Percentiles rank a stretch among this genome's conserved stretches.
Conservation (phyloP, 2,329 filamentous ascomycete species). For the Fusarium austroafricanum region DNA sequence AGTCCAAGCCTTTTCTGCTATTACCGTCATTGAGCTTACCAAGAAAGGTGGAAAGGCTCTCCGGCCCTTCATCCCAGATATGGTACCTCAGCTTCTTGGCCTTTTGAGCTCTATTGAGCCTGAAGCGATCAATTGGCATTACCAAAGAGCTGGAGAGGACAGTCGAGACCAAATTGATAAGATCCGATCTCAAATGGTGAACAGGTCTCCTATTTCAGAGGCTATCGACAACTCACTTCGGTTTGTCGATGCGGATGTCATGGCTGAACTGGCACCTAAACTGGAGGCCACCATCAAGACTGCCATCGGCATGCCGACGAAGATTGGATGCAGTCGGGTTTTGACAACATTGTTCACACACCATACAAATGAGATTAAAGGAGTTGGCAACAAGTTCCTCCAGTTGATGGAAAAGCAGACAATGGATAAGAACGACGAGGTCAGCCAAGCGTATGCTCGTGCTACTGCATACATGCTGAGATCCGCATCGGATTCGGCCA, state of each 20-base stretch:
- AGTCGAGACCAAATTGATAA: slow-evolving; percentile 93
- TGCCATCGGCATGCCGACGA: slow-evolving; percentile 91
- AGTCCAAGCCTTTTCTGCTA: slow-evolving; percentile 84
- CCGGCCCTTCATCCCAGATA: slow-evolving; percentile 81
- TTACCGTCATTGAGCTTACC: slow-evolving; percentile 86
- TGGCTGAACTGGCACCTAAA: slow-evolving; percentile 76
- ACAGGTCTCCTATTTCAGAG: slow-evolving; percentile 89
- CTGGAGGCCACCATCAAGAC: slow-evolving; percentile 85
- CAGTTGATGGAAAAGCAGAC: slow-evolving; percentile 83
- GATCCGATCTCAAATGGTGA: slow-evolving; percentile 82
- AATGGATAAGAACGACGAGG: slow-evolving; percentile 92
- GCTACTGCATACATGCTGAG: slow-evolving; percentile 87
- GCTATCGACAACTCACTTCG: slow-evolving; percentile 91
- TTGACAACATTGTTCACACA: slow-evolving; percentile 87
- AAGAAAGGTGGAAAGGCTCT: slow-evolving; percentile 87
- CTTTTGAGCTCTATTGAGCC: slow-evolving; percentile 90
- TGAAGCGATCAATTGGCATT: slow-evolving; percentile 90
- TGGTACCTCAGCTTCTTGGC: slow-evolving; percentile 83
- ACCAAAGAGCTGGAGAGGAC: slow-evolving; percentile 88
- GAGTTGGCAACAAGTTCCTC: slow-evolving; percentile 80
- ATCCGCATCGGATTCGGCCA: slow-evolving; percentile 61
- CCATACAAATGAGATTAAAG: slow-evolving; percentile 78
- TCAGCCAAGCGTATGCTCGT: slow-evolving; percentile 87
- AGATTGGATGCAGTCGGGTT: slow-evolving; percentile 89
- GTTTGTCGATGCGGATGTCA: slow-evolving; percentile 80